These are phyloP conservation scores for Geranium rotundifolium DNA, from an alignment of 345 rosid species.

Conservation along the genomic window DNA sequence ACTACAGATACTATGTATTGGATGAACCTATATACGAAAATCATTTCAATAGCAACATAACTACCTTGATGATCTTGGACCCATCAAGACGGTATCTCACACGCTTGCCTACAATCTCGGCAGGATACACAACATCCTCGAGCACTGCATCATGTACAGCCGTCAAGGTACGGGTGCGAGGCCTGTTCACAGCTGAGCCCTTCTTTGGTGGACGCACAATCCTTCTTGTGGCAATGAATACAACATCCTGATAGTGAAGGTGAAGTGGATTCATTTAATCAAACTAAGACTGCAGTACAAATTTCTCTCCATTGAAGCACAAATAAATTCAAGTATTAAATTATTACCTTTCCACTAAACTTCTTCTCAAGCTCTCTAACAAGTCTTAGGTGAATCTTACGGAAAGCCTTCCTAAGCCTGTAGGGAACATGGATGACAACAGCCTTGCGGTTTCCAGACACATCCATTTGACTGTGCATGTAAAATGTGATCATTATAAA, in stretches of 20 bases:
- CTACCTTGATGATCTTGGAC: conserved; percentile 22
- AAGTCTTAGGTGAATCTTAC: conserved; percentile 24
- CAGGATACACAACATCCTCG: conserved; percentile 25
- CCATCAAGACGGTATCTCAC: conserved; percentile 24
- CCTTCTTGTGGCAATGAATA: conserved; percentile 23
- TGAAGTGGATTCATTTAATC: too few relatives aligned
- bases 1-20: too few relatives aligned
- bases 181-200: conserved; percentile 1
- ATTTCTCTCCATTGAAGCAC: too few relatives aligned
- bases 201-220: conserved; percentile 25
- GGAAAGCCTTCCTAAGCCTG: conserved; percentile 25
- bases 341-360: conserved; percentile 17
- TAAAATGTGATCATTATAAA: too few relatives aligned
- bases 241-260: conserved; percentile 16
- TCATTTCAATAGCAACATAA: too few relatives aligned
- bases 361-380: conserved; percentile 33
- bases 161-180: conserved; percentile 25
- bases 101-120: conserved; percentile 30
- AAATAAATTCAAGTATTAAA: too few relatives aligned
- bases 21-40: too few relatives aligned
- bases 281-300: too few relatives aligned
- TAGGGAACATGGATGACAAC: conserved; percentile 29
- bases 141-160: conserved; percentile 24
- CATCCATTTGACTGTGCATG: conserved; percentile 20
- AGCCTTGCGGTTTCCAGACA: conserved; percentile 27